Percentiles rank a stretch among this genome's conserved stretches.
phyloP scores from a whole-genome alignment of 805 yeast species.

The Scheffersomyces ergatensis region DNA sequence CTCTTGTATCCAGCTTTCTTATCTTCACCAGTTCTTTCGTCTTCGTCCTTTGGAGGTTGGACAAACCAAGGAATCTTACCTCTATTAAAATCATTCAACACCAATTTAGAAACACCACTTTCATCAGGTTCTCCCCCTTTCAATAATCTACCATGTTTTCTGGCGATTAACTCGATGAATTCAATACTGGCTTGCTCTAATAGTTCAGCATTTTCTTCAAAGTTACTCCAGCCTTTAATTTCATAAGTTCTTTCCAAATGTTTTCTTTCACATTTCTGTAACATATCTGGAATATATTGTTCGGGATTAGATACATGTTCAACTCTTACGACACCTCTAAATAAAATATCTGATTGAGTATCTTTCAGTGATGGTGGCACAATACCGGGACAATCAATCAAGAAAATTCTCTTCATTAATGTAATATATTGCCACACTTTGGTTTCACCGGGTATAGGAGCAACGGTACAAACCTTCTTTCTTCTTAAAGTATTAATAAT shows the following conservation, averaged over 20 bases:
- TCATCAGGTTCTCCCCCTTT: slow-evolving; percentile 99
- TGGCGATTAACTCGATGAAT: slow-evolving; percentile 85
- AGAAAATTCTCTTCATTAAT: slow-evolving; percentile 89
- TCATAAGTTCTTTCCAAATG: slow-evolving; percentile 96
- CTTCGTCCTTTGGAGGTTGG: slow-evolving; percentile 80
- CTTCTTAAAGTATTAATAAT: slow-evolving; percentile 89
- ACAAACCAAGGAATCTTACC: slow-evolving; percentile 99
- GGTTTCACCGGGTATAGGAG: slow-evolving; percentile 98
- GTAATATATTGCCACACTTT: slow-evolving; percentile 99
- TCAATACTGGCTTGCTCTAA: slow-evolving; percentile 50
- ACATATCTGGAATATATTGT: slow-evolving; percentile 86
- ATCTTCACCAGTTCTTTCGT: slow-evolving; percentile 55
- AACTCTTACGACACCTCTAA: slow-evolving; percentile 98
- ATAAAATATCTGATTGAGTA: slow-evolving; percentile 84
- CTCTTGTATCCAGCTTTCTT: slow-evolving; percentile 53
- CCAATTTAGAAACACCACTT: slow-evolving; percentile 84
- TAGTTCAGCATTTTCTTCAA: slow-evolving; percentile 46
- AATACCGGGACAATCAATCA: slow-evolving; percentile 98
- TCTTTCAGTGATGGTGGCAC: slow-evolving; percentile 94
- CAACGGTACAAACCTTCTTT: slow-evolving; percentile 95
- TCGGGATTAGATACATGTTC: slow-evolving; percentile 96
- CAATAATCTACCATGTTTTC: slow-evolving; percentile 87
- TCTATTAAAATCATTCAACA: slow-evolving; percentile 91
- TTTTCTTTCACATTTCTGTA: slow-evolving; percentile 79
- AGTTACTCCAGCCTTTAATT: slow-evolving; percentile 77